Evolutionary conservation across 1,284 basidiomycete genomes (phyloP).

Genomic region (Violaceomyces palustris): DNA sequence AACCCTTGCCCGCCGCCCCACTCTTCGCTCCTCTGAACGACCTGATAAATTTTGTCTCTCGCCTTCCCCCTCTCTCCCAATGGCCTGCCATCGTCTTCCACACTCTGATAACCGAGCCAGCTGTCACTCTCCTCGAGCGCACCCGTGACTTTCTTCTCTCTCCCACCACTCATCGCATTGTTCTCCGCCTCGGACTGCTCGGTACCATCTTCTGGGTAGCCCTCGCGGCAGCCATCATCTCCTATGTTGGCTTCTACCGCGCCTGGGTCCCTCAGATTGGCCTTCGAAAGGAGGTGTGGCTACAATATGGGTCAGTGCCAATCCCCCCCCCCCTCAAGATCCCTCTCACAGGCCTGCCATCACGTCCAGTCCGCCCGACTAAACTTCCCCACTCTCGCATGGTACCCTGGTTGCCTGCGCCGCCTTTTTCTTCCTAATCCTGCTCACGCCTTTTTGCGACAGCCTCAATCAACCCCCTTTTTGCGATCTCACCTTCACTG

Average conservation of each 20-base stretch:
- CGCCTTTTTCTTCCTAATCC: too few species aligned
- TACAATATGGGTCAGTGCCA: conserved; percentile 38
- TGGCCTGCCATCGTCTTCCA: conserved; percentile 34
- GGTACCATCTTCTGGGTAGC: conserved; percentile 36
- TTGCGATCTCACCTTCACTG: conserved; percentile 7
- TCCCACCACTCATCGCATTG: conserved; percentile 43
- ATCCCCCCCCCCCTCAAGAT: too few species aligned
- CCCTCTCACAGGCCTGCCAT: too few species aligned
- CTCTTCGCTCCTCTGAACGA: conserved; percentile 19
- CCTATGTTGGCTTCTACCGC: conserved; percentile 49
- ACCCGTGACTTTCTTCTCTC: conserved; percentile 37
- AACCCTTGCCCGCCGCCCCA: conserved; percentile 21
- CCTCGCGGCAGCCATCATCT: conserved; percentile 35
- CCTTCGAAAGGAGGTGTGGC: conserved; percentile 36
- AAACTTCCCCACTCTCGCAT: too few species aligned
- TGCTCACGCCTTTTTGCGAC: too few species aligned
- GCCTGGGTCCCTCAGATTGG: conserved; percentile 48
- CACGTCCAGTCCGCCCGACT: too few species aligned
- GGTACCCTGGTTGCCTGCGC: too few species aligned
- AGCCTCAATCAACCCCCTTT: not conserved
- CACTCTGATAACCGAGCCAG: conserved; percentile 20
- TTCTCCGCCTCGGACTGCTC: conserved; percentile 43
- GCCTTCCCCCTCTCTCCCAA: conserved; percentile 23
- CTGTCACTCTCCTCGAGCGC: conserved; percentile 10
- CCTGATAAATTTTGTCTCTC: conserved; percentile 23